These are phyloP conservation scores for Candida schatavii DNA, from an alignment of 805 yeast species.

Conservation along the genomic window DNA sequence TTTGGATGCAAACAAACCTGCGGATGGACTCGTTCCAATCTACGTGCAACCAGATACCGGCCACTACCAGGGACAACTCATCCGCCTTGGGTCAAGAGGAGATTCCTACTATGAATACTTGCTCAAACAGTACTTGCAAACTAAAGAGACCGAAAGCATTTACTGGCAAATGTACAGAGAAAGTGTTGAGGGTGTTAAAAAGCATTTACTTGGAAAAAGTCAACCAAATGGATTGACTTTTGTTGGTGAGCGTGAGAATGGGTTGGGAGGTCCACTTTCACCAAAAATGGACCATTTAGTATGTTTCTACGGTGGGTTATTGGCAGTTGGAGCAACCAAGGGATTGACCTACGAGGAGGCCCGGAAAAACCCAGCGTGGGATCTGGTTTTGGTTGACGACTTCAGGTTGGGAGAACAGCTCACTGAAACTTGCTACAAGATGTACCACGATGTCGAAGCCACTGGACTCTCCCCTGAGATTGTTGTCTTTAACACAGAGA, in stretches of 20 bases:
- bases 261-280: conserved; percentile 57
- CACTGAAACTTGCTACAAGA: conserved; percentile 76
- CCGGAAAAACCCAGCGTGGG: conserved; percentile 55
- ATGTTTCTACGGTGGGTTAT: conserved; percentile 85
- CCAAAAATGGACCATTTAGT: conserved; percentile 90
- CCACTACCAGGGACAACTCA: conserved; percentile 56
- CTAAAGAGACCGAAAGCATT: conserved; percentile 55
- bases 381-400: conserved; percentile 55
- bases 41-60: conserved; percentile 76
- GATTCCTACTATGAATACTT: conserved; percentile 91
- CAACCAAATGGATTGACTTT: conserved; percentile 61
- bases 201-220: conserved; percentile 59
- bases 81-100: conserved; percentile 87
- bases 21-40: conserved; percentile 81
- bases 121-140: conserved; percentile 80
- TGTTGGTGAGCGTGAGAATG: conserved; percentile 74
- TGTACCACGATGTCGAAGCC: conserved; percentile 61
- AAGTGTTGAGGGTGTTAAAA: conserved; percentile 73
- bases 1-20: conserved; percentile 61
- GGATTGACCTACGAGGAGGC: conserved; percentile 63
- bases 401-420: conserved; percentile 69
- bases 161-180: conserved; percentile 76
- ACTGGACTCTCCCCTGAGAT: conserved; percentile 90
- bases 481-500: conserved; percentile 66
- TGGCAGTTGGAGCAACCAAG: conserved; percentile 85